Percentiles rank a stretch among this genome's conserved stretches.
phyloP scores from a whole-genome alignment of 129 eudicot genomes.

The Silybum marianum region DNA sequence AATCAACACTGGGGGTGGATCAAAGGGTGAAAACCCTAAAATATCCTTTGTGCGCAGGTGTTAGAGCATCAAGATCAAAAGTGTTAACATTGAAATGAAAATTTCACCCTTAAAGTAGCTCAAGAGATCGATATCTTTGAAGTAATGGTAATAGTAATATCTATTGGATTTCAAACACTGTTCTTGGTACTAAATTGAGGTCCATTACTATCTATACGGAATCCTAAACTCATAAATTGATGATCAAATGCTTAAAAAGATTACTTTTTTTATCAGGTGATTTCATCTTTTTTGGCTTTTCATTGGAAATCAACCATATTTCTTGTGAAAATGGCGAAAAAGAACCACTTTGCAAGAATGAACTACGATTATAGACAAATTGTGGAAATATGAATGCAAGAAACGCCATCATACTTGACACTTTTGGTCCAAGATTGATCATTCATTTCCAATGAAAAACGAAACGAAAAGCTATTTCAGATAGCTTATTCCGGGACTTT shows the following conservation, averaged over 20 bases:
- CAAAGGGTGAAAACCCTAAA: not conserved
- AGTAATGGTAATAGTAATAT: not conserved
- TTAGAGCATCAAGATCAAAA: not conserved
- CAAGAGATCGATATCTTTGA: not conserved
- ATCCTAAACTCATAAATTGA: not conserved
- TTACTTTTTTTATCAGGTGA: not conserved
- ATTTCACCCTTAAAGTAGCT: not conserved
- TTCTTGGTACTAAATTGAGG: not conserved
- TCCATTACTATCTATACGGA: not conserved
- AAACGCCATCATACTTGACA: not conserved
- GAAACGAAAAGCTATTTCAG: not conserved
- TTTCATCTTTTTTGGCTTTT: not conserved
- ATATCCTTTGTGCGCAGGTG: not conserved
- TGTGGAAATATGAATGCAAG: not conserved
- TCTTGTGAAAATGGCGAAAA: not conserved
- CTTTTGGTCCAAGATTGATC: not conserved
- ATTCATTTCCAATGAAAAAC: constrained; percentile 4
- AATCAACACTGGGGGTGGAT: not conserved
- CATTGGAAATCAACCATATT: not conserved
- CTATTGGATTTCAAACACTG: not conserved
- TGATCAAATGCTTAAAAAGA: not conserved
- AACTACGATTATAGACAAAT: not conserved
- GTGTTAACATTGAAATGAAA: not conserved
- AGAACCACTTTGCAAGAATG: not conserved
- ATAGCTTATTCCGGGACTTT: not conserved